Evolutionary conservation across 2,329 filamentous ascomycete species (phyloP).

Genomic region (Lasiodiplodia sp.): DNA sequence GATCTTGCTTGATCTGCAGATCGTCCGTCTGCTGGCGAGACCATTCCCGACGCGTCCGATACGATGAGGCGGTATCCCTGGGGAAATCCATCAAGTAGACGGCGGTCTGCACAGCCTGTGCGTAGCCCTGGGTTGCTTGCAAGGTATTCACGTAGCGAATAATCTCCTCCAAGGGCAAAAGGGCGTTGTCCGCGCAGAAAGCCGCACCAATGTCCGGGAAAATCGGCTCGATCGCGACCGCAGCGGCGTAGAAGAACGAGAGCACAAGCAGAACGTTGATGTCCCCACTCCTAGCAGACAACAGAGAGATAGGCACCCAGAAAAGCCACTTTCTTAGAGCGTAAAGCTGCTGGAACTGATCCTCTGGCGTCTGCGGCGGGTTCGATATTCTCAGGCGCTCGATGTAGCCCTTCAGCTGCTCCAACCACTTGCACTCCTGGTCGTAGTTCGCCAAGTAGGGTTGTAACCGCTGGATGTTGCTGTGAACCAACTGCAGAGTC

Average conservation of each 20-base stretch:
- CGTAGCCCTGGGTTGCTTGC: constrained; percentile 55
- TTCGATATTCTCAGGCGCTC: constrained; percentile 52
- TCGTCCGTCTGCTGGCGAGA: constrained; percentile 45
- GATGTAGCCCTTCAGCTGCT: constrained; percentile 56
- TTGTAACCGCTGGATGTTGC: constrained; percentile 53
- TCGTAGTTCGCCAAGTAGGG: constrained; percentile 53
- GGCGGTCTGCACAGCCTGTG: constrained; percentile 52
- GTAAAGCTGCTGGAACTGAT: constrained; percentile 90
- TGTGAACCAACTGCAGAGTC: constrained; percentile 50
- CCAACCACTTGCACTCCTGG: constrained; percentile 57
- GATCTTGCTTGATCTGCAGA: constrained; percentile 43
- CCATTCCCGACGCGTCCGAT: constrained; percentile 52
- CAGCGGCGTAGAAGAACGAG: constrained; percentile 89
- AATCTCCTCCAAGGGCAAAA: constrained; percentile 86
- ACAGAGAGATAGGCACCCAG: constrained; percentile 87
- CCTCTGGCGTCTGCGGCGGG: constrained; percentile 65
- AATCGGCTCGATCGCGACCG: constrained; percentile 85
- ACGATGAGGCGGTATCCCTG: constrained; percentile 51
- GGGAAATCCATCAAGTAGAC: constrained; percentile 57
- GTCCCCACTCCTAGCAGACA: constrained; percentile 79
- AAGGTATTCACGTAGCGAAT: constrained; percentile 75
- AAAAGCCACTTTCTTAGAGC: constrained; percentile 92
- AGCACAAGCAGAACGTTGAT: constrained; percentile 82
- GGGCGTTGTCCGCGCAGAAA: constrained; percentile 73
- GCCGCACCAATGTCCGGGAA: constrained; percentile 91